Percentiles rank a stretch among this genome's conserved stretches.
phyloP scores from a whole-genome alignment of 306 rosid species.

The Cotoneaster glaucophyllus region DNA sequence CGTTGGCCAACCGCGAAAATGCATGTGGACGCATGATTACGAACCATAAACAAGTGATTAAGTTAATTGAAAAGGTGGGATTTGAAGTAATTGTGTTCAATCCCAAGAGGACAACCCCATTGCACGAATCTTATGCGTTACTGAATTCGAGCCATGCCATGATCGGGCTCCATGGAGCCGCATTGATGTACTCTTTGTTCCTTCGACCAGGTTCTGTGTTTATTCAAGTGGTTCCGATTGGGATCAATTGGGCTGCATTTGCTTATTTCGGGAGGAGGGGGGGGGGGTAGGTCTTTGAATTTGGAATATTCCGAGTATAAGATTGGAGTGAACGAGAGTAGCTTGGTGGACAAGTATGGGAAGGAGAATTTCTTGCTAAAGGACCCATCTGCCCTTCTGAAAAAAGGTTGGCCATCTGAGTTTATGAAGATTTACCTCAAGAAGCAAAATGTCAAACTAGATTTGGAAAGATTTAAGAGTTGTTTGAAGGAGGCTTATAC shows the following conservation, averaged over 20 bases:
- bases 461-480: too few species aligned
- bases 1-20: constrained; percentile 2
- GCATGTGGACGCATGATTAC: neutral
- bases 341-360: constrained; percentile 28
- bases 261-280: constrained; percentile 22
- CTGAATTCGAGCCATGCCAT: constrained; percentile 38
- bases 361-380: constrained; percentile 12
- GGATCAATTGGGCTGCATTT: constrained; percentile 20
- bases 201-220: constrained; percentile 20
- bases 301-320: constrained; percentile 32
- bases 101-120: constrained; percentile 11
- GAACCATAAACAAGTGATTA: constrained; percentile 12
- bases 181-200: constrained; percentile 35
- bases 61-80: constrained; percentile 16
- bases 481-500: too few species aligned
- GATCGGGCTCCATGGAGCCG: constrained; percentile 42
- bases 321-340: constrained; percentile 33
- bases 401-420: neutral
- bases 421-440: too few species aligned
- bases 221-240: constrained; percentile 46
- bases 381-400: constrained; percentile 11
- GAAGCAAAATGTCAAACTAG: too few species aligned
- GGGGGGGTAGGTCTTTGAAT: constrained; percentile 12
- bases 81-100: constrained; percentile 32
- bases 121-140: constrained; percentile 18